Evolutionary conservation across 352 stramenopile genomes (phyloP).

Genomic region (Phytophthora colocasiae): DNA sequence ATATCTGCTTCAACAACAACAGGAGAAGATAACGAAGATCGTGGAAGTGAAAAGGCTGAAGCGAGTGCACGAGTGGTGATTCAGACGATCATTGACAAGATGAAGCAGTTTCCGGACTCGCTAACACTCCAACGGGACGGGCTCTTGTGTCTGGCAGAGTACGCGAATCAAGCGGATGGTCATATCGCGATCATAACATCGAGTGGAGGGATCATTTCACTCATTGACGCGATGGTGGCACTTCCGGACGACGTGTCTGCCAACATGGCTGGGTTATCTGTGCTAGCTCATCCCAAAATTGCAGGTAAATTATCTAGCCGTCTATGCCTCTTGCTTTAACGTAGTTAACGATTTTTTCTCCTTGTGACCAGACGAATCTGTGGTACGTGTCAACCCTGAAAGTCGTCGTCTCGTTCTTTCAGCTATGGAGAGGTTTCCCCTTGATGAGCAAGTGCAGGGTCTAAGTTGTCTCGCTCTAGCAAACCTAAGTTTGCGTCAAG

Average conservation of each 20-base stretch:
- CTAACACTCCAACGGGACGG: conserved; percentile 57
- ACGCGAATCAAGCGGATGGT: conserved; percentile 25
- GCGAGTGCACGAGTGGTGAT: conserved; percentile 29
- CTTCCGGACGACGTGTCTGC: conserved; percentile 59
- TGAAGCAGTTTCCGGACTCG: conserved; percentile 46
- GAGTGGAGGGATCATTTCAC: conserved; percentile 46
- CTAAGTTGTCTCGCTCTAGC: conserved; percentile 58
- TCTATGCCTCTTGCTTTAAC: no score
- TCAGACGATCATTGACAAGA: conserved; percentile 48
- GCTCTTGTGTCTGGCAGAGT: conserved; percentile 54
- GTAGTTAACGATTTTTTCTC: conserved; percentile 1
- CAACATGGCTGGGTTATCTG: conserved; percentile 56
- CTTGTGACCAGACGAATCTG: conserved; percentile 37
- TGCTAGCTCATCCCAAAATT: conserved; percentile 64
- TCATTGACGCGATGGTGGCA: conserved; percentile 57
- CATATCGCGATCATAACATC: conserved; percentile 49
- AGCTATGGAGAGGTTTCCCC: conserved; percentile 64
- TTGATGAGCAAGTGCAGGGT: conserved; percentile 65
- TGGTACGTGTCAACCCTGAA: conserved; percentile 60
- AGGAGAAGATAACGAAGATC: neutral
- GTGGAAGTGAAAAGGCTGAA: neutral
- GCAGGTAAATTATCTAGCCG: conserved; percentile 27
- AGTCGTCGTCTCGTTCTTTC: conserved; percentile 62
- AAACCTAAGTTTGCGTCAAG: conserved; percentile 66
- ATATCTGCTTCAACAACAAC: neutral